These are phyloP conservation scores for Lactifluus pinguis DNA, from an alignment of 768 basidiomycete species.

Conservation along the genomic window DNA sequence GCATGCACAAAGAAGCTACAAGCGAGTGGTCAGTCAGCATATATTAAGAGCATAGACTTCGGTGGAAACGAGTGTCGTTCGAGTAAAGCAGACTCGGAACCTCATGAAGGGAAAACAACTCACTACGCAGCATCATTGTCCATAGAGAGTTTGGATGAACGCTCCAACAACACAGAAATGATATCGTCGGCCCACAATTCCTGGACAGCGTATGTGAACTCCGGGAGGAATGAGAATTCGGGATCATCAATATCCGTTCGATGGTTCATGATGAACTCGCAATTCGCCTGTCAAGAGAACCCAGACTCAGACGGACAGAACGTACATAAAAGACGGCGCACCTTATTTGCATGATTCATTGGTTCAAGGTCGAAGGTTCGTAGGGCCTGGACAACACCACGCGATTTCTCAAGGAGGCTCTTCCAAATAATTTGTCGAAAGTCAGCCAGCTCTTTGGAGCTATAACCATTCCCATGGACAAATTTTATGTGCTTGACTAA, in stretches of 20 bases:
- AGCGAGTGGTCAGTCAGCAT: conserved; percentile 21
- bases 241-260: conserved; percentile 2
- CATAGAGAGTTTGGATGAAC: background rate
- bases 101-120: background rate
- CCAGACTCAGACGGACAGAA: background rate
- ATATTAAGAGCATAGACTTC: background rate
- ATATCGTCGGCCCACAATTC: conserved; percentile 30
- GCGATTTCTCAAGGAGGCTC: background rate
- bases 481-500: conserved; percentile 1
- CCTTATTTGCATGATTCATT: background rate
- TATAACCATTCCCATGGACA: conserved; percentile 40
- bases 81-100: background rate
- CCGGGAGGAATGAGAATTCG: conserved; percentile 22
- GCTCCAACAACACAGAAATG: conserved; percentile 21
- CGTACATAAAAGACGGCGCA: background rate
- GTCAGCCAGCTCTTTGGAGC: conserved; percentile 19
- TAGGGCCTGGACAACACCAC: background rate
- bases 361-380: too few species aligned
- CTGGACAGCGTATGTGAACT: background rate
- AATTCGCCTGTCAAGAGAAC: background rate
- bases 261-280: background rate
- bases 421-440: background rate
- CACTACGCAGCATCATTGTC: conserved; percentile 7
- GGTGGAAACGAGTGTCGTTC: background rate
- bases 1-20: conserved; percentile 79